Evolutionary conservation across 495 filamentous ascomycete genomes (phyloP).

Genomic region (Viridothelium virens): DNA sequence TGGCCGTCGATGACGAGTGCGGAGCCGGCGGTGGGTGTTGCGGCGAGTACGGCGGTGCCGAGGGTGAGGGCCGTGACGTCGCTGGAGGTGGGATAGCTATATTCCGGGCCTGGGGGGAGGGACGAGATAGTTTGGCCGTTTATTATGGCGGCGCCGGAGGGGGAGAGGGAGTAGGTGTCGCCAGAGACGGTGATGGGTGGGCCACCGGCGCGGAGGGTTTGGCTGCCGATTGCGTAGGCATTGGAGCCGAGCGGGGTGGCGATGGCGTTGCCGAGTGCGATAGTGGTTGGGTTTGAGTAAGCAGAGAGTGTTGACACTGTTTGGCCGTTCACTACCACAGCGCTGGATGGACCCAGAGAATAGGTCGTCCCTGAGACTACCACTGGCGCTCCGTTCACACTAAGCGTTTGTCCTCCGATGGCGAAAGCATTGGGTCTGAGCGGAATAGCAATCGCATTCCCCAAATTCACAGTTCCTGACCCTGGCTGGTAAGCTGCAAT

Average conservation of each 20-base stretch:
- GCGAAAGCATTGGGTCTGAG: not conserved
- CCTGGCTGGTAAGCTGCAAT: not conserved
- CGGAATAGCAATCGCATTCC: not conserved
- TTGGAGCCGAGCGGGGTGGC: not conserved
- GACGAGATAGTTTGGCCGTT: not conserved
- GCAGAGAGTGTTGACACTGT: not conserved
- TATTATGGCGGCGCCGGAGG: not conserved
- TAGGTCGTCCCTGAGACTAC: not conserved
- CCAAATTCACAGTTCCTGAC: not conserved
- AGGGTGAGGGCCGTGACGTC: constrained; percentile 27
- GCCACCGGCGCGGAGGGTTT: constrained; percentile 1
- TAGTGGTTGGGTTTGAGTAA: constrained; percentile 1
- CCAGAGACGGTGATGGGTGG: constrained; percentile 2
- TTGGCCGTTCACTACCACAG: constrained; percentile 1
- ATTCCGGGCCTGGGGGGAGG: not conserved
- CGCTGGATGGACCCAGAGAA: not conserved
- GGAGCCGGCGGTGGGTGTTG: constrained; percentile 26
- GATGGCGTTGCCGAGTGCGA: not conserved
- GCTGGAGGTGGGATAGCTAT: constrained; percentile 14
- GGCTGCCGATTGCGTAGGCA: not conserved
- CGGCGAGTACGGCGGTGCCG: constrained; percentile 27
- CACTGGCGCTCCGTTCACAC: not conserved
- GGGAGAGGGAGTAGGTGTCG: not conserved
- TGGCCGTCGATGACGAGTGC: constrained; percentile 29
- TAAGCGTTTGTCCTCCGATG: constrained; percentile 5